A percentile compares a stretch with the other conserved stretches of the same genome.
Conservation (phyloP, 805 yeast species). For the Myxozyma neotropica region DNA sequence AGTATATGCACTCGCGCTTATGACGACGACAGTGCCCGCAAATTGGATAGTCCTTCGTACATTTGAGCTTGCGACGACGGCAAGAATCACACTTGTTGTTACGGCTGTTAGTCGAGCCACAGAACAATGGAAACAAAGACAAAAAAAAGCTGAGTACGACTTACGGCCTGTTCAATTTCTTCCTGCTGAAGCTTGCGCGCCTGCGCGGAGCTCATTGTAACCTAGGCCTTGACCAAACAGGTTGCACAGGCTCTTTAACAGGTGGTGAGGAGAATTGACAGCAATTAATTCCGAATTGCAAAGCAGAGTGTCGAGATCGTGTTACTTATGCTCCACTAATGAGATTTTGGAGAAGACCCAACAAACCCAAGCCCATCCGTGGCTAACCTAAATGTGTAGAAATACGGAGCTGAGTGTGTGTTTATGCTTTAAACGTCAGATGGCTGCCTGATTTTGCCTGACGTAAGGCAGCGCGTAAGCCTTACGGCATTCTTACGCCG, state of each 20-base stretch:
- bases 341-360: too few relatives aligned
- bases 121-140: not conserved
- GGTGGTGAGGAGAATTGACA: not conserved
- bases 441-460: too few relatives aligned
- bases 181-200: constrained; percentile 29
- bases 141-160: constrained; percentile 13
- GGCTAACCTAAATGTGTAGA: too few relatives aligned
- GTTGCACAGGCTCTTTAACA: not conserved
- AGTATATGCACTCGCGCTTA: constrained; percentile 73
- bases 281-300: too few relatives aligned
- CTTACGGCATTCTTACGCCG: too few relatives aligned
- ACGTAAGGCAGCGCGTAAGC: too few relatives aligned
- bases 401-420: too few relatives aligned
- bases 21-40: constrained; percentile 75
- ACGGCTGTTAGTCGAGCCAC: not conserved
- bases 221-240: not conserved
- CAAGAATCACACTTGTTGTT: constrained; percentile 70
- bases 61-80: constrained; percentile 73
- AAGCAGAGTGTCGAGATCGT: too few relatives aligned
- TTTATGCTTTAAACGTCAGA: too few relatives aligned
- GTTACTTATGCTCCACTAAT: too few relatives aligned
- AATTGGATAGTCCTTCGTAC: constrained; percentile 76
- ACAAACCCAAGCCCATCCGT: too few relatives aligned
- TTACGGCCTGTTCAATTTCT: constrained; percentile 41
- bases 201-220: constrained; percentile 19